These are phyloP conservation scores for Alternaria panax DNA, from an alignment of 2,329 filamentous ascomycete species.

Conservation along the genomic window DNA sequence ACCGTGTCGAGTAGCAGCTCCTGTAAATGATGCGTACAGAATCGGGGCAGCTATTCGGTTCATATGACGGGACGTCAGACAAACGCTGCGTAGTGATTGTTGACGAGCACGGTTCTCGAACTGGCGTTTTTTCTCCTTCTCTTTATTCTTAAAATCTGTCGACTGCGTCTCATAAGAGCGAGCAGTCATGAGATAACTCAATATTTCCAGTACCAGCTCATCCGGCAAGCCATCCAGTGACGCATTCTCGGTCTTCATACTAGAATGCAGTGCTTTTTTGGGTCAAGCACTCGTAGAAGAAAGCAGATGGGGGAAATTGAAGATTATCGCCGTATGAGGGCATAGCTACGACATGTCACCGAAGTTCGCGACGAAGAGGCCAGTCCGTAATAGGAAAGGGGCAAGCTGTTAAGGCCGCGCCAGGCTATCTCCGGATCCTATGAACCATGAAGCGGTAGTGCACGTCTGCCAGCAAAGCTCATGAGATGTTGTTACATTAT, in stretches of 20 bases:
- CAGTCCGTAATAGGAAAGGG: conserved; percentile 2
- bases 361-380: neutral
- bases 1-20: conserved; percentile 25
- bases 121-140: conserved; percentile 29
- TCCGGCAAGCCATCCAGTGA: conserved; percentile 26
- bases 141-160: conserved; percentile 21
- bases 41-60: conserved; percentile 27
- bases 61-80: conserved; percentile 27
- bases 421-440: neutral
- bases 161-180: conserved; percentile 34
- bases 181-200: conserved; percentile 19
- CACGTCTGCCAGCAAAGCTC: neutral
- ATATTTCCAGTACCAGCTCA: conserved; percentile 33
- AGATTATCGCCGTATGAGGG: neutral
- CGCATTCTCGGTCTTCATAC: neutral
- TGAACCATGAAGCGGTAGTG: neutral
- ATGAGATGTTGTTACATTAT: conserved; percentile 7
- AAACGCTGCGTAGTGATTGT: conserved; percentile 26
- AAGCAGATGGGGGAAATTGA: neutral
- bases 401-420: neutral
- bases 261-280: neutral
- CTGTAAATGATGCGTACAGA: conserved; percentile 34
- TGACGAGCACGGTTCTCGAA: conserved; percentile 30
- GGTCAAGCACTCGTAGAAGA: neutral
- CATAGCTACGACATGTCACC: neutral